These are phyloP conservation scores for Annulohypoxylon maeteangense DNA, from an alignment of 495 filamentous ascomycete genomes.

Conservation along the genomic window DNA sequence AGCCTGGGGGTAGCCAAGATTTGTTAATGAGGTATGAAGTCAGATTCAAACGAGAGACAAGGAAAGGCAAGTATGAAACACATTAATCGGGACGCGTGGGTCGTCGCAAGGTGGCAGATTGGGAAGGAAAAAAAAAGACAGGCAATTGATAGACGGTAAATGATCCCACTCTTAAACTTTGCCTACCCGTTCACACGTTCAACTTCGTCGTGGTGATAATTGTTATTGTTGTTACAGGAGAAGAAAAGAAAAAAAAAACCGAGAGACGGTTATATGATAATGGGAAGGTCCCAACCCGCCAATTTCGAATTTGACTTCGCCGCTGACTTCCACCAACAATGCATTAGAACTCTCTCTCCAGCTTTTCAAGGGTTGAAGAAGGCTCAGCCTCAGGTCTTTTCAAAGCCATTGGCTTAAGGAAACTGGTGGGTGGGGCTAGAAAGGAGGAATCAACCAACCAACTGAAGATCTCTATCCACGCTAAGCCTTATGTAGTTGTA, in stretches of 20 bases:
- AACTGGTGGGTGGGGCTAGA: neutral
- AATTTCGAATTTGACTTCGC: constrained; percentile 19
- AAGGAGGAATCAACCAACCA: constrained; percentile 17
- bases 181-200: constrained; percentile 5
- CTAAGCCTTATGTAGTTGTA: constrained; percentile 40
- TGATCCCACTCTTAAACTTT: constrained; percentile 14
- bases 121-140: constrained; percentile 23
- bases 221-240: constrained; percentile 5
- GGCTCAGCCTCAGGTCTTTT: constrained; percentile 36
- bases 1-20: constrained; percentile 8
- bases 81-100: constrained; percentile 44
- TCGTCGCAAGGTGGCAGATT: constrained; percentile 25
- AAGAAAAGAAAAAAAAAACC: neutral
- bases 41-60: constrained; percentile 35
- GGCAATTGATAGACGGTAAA: constrained; percentile 36
- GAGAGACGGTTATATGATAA: neutral
- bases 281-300: constrained; percentile 21
- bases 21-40: constrained; percentile 24
- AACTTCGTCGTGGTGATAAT: constrained; percentile 8
- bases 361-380: constrained; percentile 22
- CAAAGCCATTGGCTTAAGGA: constrained; percentile 15
- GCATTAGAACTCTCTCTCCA: constrained; percentile 2
- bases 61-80: constrained; percentile 43
- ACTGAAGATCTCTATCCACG: constrained; percentile 7
- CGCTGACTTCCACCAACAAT: constrained; percentile 25